Percentiles rank a stretch among this genome's conserved stretches.
These are phyloP conservation scores for Arabis alpina DNA, from an alignment of 345 rosid species.

Conservation along the genomic window DNA sequence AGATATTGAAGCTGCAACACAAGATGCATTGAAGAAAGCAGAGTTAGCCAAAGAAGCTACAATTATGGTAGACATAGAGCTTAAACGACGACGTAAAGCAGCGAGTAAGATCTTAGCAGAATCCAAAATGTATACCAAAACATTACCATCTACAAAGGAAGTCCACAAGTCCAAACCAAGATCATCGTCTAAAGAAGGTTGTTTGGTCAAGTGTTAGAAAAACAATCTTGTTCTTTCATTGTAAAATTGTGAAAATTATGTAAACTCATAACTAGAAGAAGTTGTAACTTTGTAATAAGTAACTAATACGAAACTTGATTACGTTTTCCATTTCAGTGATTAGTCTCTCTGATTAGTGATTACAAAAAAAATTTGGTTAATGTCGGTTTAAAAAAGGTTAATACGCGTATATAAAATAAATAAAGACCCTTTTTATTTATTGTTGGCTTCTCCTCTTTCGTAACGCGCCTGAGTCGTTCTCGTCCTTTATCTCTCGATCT, in stretches of 20 bases:
- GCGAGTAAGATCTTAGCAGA: conserved; percentile 72
- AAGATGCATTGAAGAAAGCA: conserved; percentile 77
- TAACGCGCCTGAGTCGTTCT: conserved; percentile 15
- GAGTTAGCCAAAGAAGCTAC: conserved; percentile 89
- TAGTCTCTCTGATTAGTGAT: too few relatives aligned
- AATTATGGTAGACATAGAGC: conserved; percentile 79
- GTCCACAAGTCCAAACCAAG: conserved; percentile 55
- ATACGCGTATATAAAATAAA: not conserved
- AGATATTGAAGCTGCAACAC: conserved; percentile 70
- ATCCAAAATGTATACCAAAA: conserved; percentile 54
- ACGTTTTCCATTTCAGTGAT: too few relatives aligned
- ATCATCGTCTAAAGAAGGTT: conserved; percentile 55
- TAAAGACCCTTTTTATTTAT: not conserved
- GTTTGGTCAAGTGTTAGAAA: conserved; percentile 60
- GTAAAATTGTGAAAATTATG: conserved; percentile 20
- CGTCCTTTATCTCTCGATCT: conserved; percentile 33
- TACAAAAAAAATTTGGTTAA: too few relatives aligned
- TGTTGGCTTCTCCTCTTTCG: not conserved
- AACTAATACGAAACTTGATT: too few relatives aligned
- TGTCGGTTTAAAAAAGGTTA: too few relatives aligned
- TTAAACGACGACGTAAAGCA: conserved; percentile 74
- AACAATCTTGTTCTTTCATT: conserved; percentile 30
- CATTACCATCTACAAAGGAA: conserved; percentile 58
- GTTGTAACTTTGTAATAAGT: not conserved
- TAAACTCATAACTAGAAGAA: not conserved